A percentile compares a stretch with the other conserved stretches of the same genome.
Conservation (phyloP, 176 grass and related monocot genomes). For the Alloteropsis semialata region DNA sequence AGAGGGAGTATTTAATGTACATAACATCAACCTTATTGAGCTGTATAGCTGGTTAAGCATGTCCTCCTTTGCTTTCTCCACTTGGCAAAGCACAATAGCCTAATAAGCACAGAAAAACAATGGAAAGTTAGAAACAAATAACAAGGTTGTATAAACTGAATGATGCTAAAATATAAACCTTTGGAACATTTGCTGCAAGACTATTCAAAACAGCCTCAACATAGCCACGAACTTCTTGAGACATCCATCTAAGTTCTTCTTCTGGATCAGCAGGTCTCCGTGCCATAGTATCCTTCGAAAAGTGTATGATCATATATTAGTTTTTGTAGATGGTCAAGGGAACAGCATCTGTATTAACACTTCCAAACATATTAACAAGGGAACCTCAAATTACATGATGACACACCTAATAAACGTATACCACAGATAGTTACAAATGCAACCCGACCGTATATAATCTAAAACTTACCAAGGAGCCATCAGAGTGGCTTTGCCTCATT, state of each 20-base stretch:
- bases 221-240: slow-evolving; percentile 98
- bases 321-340: background rate
- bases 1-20: background rate
- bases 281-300: slow-evolving; percentile 60
- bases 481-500: slow-evolving; percentile 70
- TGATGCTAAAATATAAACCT: slow-evolving; percentile 48
- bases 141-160: background rate
- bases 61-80: slow-evolving; percentile 97
- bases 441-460: slow-evolving; percentile 3
- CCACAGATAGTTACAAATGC: background rate
- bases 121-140: background rate
- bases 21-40: slow-evolving; percentile 68
- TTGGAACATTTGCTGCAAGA: slow-evolving; percentile 94
- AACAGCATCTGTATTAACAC: background rate
- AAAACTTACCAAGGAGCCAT: slow-evolving; percentile 81
- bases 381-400: background rate
- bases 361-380: slow-evolving; percentile 2
- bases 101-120: slow-evolving; percentile 45
- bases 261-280: slow-evolving; percentile 94
- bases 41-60: slow-evolving; percentile 97
- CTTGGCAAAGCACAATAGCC: slow-evolving; percentile 98
- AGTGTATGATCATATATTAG: slow-evolving; percentile 25
- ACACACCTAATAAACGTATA: background rate
- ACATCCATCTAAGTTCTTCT: slow-evolving; percentile 99
- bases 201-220: slow-evolving; percentile 97